A percentile compares a stretch with the other conserved stretches of the same genome.
Conservation (phyloP, 805 yeast species). For the Jamesozyma rosinii region DNA sequence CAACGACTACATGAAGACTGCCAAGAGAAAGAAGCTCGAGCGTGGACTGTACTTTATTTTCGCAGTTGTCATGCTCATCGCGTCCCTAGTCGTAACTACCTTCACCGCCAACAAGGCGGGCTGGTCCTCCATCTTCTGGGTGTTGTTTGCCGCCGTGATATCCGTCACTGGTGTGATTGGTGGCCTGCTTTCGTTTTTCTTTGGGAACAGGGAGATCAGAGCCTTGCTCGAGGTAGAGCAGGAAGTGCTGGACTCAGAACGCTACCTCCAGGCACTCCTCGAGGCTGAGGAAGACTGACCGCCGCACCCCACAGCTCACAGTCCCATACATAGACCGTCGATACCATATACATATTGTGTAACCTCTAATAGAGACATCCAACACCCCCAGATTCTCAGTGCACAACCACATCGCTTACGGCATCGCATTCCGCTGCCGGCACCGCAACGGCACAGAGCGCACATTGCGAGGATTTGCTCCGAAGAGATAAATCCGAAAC, state of each 20-base stretch:
- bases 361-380: too few relatives aligned
- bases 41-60: slow-evolving; percentile 54
- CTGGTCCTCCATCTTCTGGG: slow-evolving; percentile 63
- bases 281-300: too few relatives aligned
- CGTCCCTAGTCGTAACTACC: slow-evolving; percentile 44
- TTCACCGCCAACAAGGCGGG: slow-evolving; percentile 47
- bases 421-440: too few relatives aligned
- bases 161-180: slow-evolving; percentile 61
- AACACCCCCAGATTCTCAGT: too few relatives aligned
- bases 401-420: too few relatives aligned
- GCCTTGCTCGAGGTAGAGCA: slow-evolving; percentile 65
- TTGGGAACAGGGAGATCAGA: slow-evolving; percentile 72
- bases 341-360: too few relatives aligned
- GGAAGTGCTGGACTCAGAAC: slow-evolving; percentile 45
- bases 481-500: too few relatives aligned
- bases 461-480: too few relatives aligned
- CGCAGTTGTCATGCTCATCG: slow-evolving; percentile 46
- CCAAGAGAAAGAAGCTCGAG: slow-evolving; percentile 53
- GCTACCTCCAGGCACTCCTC: slow-evolving; percentile 4
- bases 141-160: slow-evolving; percentile 45
- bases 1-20: slow-evolving; percentile 41
- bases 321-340: too few relatives aligned
- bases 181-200: slow-evolving; percentile 69
- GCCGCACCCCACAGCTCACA: too few relatives aligned
- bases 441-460: too few relatives aligned